Evolutionary conservation across 805 yeast genomes (phyloP), one percentile per base, ranked within the genome.

Genomic region (Torulaspora microellipsoides): DNA sequence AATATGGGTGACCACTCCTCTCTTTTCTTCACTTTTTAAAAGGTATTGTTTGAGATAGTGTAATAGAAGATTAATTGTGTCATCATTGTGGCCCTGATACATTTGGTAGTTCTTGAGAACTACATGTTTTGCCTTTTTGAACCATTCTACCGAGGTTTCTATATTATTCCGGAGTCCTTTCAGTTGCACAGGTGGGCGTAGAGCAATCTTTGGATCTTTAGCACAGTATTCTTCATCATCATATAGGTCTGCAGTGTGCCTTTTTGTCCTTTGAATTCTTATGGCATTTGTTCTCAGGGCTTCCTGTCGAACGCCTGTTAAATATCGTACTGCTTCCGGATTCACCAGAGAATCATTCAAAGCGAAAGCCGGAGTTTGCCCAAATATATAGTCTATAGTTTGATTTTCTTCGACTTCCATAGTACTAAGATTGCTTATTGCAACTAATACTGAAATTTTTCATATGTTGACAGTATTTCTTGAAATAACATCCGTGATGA

Each of bases 331-430:
- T 2, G 54, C 65, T 27, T 46, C 47, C 3, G 65, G 66, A 41
- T 60, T 43, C 1, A 62, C 66, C 2, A 32, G 35, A 1, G 52
- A 38, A 31, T 55, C 60, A 23, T 48, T 46, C 8, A 60, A 32
- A 3, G 54, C 55, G 46, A 64, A 62, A 3, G 54, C 66, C 13
- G 55, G 43, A 2, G 45, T 39, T 45, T 63, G 67, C 2, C 67
- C 67, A 53, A 60, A 63, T 9, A 52, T 28, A 1, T 59, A 51
- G 42, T 62, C 65, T 15, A 43, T 29, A 25, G 38, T 7, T 15
- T 43, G 45, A 28, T 31, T 43, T 30, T 40, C 38, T 17, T 43
- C 36, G 27, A 39, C 14, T 12, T 37, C 45, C 50, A 31, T 44
- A 11, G 25, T 20, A 8, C 8, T 20, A 20, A 20, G 8, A 20